Conservation (phyloP, 805 yeast genomes). For the Metschnikowia reukaufii region DNA sequence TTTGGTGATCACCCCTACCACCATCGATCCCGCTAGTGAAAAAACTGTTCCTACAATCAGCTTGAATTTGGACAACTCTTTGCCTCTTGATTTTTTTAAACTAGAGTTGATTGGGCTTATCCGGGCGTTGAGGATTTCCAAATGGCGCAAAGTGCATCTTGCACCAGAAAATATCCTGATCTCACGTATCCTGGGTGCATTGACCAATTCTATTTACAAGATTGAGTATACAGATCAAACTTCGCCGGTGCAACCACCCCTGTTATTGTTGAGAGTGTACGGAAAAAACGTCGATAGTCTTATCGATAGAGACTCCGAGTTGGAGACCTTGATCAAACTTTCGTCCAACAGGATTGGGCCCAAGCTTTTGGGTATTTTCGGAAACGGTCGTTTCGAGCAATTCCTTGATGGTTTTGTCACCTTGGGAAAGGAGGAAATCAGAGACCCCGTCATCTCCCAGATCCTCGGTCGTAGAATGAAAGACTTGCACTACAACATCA, state of each 20-base stretch:
- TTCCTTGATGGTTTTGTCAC: conserved; percentile 81
- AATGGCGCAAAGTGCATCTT: conserved; percentile 68
- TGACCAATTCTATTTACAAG: conserved; percentile 86
- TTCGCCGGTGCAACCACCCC: conserved; percentile 46
- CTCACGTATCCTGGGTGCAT: conserved; percentile 82
- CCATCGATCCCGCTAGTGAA: conserved; percentile 30
- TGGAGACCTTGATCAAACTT: conserved; percentile 68
- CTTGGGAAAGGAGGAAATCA: conserved; percentile 67
- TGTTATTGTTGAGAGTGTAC: conserved; percentile 74
- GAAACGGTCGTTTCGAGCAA: conserved; percentile 93
- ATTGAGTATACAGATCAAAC: conserved; percentile 52
- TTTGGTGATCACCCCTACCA: conserved; percentile 28
- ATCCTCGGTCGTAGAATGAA: conserved; percentile 96
- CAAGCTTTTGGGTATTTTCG: conserved; percentile 79
- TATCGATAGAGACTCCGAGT: conserved; percentile 82
- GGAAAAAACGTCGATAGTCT: conserved; percentile 85
- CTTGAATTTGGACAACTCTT: conserved; percentile 66
- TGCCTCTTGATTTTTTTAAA: conserved; percentile 83
- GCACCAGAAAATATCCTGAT: conserved; percentile 46
- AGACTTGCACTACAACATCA: conserved; percentile 82
- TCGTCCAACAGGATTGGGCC: conserved; percentile 86
- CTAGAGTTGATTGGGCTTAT: conserved; percentile 71
- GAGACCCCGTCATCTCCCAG: conserved; percentile 72
- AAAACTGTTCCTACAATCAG: conserved; percentile 50
- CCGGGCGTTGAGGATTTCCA: conserved; percentile 63